phyloP scores from a whole-genome alignment of 2,329 filamentous ascomycete species.

The Sclerotiophoma versabilis region DNA sequence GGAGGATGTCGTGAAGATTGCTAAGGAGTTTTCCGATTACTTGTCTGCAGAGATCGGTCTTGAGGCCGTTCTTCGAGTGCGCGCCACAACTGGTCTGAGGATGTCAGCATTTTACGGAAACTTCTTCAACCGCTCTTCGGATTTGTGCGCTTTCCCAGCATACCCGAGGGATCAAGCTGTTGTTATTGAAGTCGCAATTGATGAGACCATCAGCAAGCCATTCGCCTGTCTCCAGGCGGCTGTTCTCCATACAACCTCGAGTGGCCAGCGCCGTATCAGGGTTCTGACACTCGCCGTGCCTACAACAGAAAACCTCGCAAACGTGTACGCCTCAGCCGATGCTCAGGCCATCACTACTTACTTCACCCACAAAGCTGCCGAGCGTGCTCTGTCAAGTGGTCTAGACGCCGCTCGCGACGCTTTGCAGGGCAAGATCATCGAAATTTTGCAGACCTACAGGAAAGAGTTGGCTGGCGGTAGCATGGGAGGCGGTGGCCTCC shows the following conservation, averaged over 20 bases:
- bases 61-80: slow-evolving; percentile 93
- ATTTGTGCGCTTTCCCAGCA: slow-evolving; percentile 96
- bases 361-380: slow-evolving; percentile 97
- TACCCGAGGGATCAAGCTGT: slow-evolving; percentile 98
- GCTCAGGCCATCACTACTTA: slow-evolving; percentile 92
- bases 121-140: slow-evolving; percentile 98
- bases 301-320: slow-evolving; percentile 87
- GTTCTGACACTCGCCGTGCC: slow-evolving; percentile 93
- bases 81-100: slow-evolving; percentile 89
- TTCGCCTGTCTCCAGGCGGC: slow-evolving; percentile 85
- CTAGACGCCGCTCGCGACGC: slow-evolving; percentile 91
- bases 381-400: slow-evolving; percentile 83
- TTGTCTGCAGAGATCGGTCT: slow-evolving; percentile 95
- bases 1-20: slow-evolving; percentile 98
- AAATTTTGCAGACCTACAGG: slow-evolving; percentile 92
- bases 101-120: slow-evolving; percentile 99
- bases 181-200: slow-evolving; percentile 97
- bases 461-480: slow-evolving; percentile 96
- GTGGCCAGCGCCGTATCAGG: slow-evolving; percentile 92
- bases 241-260: slow-evolving; percentile 96
- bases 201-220: slow-evolving; percentile 90
- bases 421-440: slow-evolving; percentile 87
- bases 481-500: slow-evolving; percentile 88
- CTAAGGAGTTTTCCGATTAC: slow-evolving; percentile 94
- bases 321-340: slow-evolving; percentile 93